These are phyloP conservation scores for Quercus phellos DNA, from an alignment of 331 rosid genomes.

Conservation along the genomic window DNA sequence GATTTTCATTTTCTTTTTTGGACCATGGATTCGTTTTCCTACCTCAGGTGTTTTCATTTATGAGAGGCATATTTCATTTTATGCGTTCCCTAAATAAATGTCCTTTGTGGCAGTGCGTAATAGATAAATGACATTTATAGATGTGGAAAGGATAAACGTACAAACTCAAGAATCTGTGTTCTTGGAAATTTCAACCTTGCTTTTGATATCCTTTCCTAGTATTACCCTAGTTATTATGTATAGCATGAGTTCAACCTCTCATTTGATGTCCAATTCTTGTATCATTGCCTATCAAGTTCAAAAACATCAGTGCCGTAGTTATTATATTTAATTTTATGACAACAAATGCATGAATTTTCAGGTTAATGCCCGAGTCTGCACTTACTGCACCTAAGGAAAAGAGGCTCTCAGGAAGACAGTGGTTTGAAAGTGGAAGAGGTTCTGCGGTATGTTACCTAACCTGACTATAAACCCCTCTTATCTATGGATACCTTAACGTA, in stretches of 20 bases:
- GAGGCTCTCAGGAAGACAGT: slow-evolving; percentile 87
- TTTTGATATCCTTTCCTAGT: background rate
- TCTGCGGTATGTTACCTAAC: slow-evolving; percentile 38
- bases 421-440: slow-evolving; percentile 95
- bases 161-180: background rate
- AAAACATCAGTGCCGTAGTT: too few relatives aligned
- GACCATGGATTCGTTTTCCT: background rate
- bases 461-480: slow-evolving; percentile 2
- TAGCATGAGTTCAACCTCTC: background rate
- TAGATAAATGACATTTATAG: background rate
- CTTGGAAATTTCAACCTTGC: background rate
- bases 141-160: background rate
- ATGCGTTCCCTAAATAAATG: background rate
- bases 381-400: slow-evolving; percentile 88
- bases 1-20: background rate
- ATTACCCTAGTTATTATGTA: background rate
- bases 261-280: too few relatives aligned
- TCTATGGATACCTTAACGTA: background rate
- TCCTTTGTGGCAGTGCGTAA: background rate
- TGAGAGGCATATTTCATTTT: background rate
- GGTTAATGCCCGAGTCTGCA: slow-evolving; percentile 95
- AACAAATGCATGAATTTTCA: slow-evolving; percentile 27
- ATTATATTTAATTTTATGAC: too few relatives aligned
- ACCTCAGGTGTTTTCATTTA: background rate
- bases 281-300: too few relatives aligned